phyloP scores from a whole-genome alignment of 148 eudicot species.

The Nyssa sinensis region DNA sequence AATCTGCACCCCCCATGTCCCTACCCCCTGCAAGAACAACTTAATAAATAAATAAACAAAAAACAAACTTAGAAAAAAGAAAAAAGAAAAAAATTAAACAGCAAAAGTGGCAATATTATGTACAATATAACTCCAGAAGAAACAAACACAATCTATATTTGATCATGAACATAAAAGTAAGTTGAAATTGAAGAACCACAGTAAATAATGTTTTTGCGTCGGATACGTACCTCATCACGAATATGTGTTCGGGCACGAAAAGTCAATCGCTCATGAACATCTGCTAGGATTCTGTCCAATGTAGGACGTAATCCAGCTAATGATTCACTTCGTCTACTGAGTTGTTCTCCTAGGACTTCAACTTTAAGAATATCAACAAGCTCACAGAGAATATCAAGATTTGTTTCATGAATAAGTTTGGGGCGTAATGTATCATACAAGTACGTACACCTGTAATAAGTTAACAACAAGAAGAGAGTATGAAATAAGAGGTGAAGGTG shows the following conservation, averaged over 20 bases:
- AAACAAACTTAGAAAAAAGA: no score
- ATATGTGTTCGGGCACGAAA: conserved; percentile 96
- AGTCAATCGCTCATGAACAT: conserved; percentile 92
- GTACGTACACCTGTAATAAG: conserved; percentile 81
- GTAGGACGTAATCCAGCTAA: conserved; percentile 93
- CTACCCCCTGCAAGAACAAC: no score
- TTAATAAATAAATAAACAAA: no score
- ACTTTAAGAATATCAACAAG: conserved; percentile 93
- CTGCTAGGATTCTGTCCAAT: conserved; percentile 84
- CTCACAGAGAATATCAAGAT: conserved; percentile 89
- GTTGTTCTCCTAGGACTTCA: conserved; percentile 91
- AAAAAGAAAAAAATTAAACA: no score
- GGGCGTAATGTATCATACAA: conserved; percentile 97
- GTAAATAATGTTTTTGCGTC: not conserved
- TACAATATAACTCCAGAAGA: not conserved
- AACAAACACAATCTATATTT: no score
- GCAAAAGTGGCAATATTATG: not conserved
- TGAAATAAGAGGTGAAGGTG: not conserved
- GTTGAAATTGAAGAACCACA: not conserved
- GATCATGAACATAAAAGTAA: no score
- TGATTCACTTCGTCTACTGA: conserved; percentile 75
- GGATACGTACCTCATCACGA: conserved; percentile 77
- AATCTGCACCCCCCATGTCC: no score
- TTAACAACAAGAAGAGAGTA: conserved; percentile 13
- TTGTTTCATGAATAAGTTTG: conserved; percentile 92